Evolutionary conservation across 2,329 filamentous ascomycete species (phyloP).

Genomic region (Colletotrichum scovillei): DNA sequence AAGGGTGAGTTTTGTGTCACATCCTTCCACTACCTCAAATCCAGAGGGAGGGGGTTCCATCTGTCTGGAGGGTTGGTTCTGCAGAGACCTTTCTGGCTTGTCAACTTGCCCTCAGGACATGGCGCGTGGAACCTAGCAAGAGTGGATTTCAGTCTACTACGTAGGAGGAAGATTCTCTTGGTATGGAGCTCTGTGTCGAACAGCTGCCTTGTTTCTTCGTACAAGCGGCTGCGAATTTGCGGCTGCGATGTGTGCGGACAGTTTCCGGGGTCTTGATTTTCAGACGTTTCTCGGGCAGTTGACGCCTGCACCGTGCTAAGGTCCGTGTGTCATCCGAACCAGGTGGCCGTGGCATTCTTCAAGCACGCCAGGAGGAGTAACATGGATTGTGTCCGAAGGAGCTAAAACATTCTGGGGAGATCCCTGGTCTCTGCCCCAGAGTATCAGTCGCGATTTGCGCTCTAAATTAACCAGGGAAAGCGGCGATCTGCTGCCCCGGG

Average conservation of each 20-base stretch:
- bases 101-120: neutral
- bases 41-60: slow-evolving; percentile 7
- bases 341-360: slow-evolving; percentile 27
- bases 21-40: slow-evolving; percentile 18
- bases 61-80: slow-evolving; percentile 20
- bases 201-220: neutral
- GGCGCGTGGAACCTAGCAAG: slow-evolving; percentile 1
- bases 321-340: slow-evolving; percentile 34
- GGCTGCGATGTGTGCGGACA: neutral
- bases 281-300: neutral
- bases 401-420: slow-evolving; percentile 34
- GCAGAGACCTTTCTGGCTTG: neutral
- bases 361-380: slow-evolving; percentile 17
- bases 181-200: neutral
- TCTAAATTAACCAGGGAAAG: slow-evolving; percentile 27
- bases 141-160: neutral
- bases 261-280: neutral
- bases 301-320: slow-evolving; percentile 8
- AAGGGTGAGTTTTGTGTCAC: slow-evolving; percentile 29
- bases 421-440: slow-evolving; percentile 29
- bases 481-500: slow-evolving; percentile 25
- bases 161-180: neutral
- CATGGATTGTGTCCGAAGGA: slow-evolving; percentile 24
- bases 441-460: slow-evolving; percentile 33
- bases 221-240: neutral